Evolutionary conservation across 805 yeast species (phyloP), one percentile per base, ranked within the genome.

Genomic region (Clavispora fructus): DNA sequence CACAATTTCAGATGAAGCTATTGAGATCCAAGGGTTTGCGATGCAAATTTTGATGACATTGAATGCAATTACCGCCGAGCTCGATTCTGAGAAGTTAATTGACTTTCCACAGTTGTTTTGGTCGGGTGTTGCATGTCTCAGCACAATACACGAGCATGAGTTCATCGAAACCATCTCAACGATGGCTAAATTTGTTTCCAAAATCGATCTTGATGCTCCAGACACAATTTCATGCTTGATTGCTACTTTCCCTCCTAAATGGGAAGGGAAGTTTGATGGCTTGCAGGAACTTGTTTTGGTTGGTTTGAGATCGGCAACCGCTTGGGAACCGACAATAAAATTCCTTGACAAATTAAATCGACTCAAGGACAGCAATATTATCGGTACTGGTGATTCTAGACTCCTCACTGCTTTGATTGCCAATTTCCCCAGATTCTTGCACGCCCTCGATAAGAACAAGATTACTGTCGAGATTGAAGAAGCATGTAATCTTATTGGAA

Each of bases 31-130:
- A 65, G 96, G 97, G 0, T 95, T 95, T 65, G 84, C 97, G 0
- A 87, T 94, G 91, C 99, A 94, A 65, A 94, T 94, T 45, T 68
- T 94, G 52, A 92, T 94, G 97, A 92, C 99, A 0, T 65, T 94
- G 56, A 90, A 92, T 67, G 96, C 97, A 0, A 82, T 90, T 12
- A 87, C 92, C 1, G 94, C 96, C 0, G 95, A 89, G 57, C 67
- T 90, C 39, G 87, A 83, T 54, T 77, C 92, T 8, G 86, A 80
- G 33, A 84, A 86, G 53, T 68, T 94, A 49, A 83, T 87, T 46
- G 86, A 87, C 52, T 89, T 85, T 63, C 98, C 99, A 0, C 97
- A 91, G 60, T 68, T 95, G 35, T 94, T 92, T 61, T 94, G 99
- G 99, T 85, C 91, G 0, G 80, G 91, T 30, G 94, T 90, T 12